Base-by-base conservation (phyloP, 306 rosid genomes). In the Prunus mume region DNA sequence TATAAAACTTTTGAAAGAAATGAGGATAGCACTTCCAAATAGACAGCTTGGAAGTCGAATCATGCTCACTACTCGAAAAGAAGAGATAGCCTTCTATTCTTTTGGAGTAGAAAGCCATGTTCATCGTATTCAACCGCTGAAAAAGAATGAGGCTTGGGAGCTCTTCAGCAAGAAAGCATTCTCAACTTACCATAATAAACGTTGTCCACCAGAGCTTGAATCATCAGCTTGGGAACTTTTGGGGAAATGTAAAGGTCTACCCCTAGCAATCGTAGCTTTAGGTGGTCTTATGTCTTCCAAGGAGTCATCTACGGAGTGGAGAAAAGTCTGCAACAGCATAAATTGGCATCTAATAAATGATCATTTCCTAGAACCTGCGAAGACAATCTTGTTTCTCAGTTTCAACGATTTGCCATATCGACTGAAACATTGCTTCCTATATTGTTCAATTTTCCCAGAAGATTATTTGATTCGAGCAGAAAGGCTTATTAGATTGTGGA, bases 111-210 rank as follows among this genome's bases (percentile, higher is more conserved):
- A 70, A 76, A 49, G 34, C 46, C 52, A 41, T 54, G 25, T 28
- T 69, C 76, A 78, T 51, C 19, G 7, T 20, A 61, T 69, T 18
- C 50, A 60, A n/a, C 71, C 62, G 10, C 15, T 76, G 15, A 5
- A 15, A 15, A 41, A 5, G 17, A 24, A 10, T 22, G 64, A 71
- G 13, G 76, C 85, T 4, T 71, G 81, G 85, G 25, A 30, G 5
- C 74, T 76, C 9, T 81, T 76, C 73, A 71, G 81, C 49, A 62
- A 14, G 69, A 81, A 81, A 51, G 69, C 70, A 27, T 81, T 77
- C 67, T 68, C 73, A 9, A 46, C 17, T 64, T 17, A 47, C 38
- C 71, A 25, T 27, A n/a, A 32, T 1, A 70, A 63, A 6, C 2
- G 2, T 24, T 78, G 81, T 68, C 81, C 81, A 4, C 1, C 2